Evolutionary conservation across 768 basidiomycete species (phyloP).

Genomic region (Hygrocybe coccinea): DNA sequence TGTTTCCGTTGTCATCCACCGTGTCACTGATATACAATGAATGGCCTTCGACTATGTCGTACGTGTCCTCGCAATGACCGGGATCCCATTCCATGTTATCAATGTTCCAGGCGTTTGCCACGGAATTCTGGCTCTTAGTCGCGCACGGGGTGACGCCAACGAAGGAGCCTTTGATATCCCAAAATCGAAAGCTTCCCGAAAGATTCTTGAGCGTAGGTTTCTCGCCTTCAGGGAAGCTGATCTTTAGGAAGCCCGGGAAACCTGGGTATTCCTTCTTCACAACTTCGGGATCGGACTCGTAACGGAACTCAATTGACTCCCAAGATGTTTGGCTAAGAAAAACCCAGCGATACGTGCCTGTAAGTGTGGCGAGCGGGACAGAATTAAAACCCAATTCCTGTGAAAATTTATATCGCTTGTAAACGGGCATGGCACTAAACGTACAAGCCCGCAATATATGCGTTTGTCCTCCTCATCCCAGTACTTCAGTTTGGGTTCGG

Average conservation of each 20-base stretch:
- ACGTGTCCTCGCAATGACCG: not conserved
- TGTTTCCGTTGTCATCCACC: conserved; percentile 1
- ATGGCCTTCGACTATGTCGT: not conserved
- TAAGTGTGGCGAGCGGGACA: not conserved
- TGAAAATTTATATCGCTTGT: not conserved
- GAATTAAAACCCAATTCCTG: not conserved
- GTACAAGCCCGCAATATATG: not conserved
- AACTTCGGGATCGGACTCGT: not conserved
- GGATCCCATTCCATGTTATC: not conserved
- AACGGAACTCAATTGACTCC: not conserved
- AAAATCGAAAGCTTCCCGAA: not conserved
- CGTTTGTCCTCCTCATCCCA: not conserved
- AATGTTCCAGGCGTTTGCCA: not conserved
- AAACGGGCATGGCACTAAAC: not conserved
- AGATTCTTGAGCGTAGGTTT: not conserved
- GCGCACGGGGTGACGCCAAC: not conserved
- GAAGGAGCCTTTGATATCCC: not conserved
- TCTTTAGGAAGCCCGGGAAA: not conserved
- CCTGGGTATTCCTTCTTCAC: not conserved
- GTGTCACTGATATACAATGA: not conserved
- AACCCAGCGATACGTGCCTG: conserved; percentile 2
- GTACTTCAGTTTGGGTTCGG: not conserved
- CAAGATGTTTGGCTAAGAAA: not conserved
- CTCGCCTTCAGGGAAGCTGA: not conserved
- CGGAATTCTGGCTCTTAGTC: not conserved